These are phyloP conservation scores for Cucurbita maxima DNA, from an alignment of 306 rosid genomes.

Conservation along the genomic window DNA sequence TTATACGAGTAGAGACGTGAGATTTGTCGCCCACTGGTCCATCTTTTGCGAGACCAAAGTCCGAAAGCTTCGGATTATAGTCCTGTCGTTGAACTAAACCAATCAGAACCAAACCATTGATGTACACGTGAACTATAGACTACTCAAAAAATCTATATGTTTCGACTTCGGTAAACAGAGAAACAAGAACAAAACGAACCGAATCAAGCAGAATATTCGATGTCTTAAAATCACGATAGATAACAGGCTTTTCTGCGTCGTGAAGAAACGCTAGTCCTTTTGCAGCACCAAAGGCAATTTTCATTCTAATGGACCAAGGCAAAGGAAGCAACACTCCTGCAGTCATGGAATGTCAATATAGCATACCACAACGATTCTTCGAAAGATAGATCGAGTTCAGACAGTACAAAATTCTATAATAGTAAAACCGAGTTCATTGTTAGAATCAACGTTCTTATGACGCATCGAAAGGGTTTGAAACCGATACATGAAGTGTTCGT, in stretches of 20 bases:
- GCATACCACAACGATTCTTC: neutral
- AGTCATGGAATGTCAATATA: neutral
- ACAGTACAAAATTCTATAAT: neutral
- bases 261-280: constrained; percentile 98
- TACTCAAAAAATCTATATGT: neutral
- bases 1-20: constrained; percentile 87
- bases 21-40: constrained; percentile 96
- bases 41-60: constrained; percentile 92
- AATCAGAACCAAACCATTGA: neutral
- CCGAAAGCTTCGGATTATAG: constrained; percentile 89
- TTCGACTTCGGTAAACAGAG: neutral
- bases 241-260: constrained; percentile 90
- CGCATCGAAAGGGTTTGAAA: neutral
- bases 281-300: constrained; percentile 89
- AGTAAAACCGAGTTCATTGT: neutral
- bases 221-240: constrained; percentile 95
- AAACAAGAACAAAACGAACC: constrained; percentile 26
- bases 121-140: neutral
- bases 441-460: neutral
- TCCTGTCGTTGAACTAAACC: constrained; percentile 35
- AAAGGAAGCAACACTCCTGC: constrained; percentile 85
- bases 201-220: constrained; percentile 74
- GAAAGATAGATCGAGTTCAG: neutral
- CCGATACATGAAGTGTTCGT: neutral
- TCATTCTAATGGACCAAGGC: constrained; percentile 97